Conservation (phyloP, 768 basidiomycete genomes). For the Cyclocybe cylindracea region DNA sequence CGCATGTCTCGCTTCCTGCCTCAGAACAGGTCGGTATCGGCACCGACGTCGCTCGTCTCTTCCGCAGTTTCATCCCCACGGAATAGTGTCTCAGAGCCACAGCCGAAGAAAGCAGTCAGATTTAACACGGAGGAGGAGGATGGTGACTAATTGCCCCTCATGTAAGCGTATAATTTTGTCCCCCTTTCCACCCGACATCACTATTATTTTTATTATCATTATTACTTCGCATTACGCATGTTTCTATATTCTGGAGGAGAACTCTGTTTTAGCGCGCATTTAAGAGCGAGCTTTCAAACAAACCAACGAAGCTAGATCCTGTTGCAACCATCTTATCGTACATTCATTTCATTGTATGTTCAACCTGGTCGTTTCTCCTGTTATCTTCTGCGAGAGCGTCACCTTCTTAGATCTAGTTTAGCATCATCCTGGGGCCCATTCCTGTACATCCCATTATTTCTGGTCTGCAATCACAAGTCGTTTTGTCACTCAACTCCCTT, state of each 20-base stretch:
- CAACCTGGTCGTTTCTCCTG: not conserved
- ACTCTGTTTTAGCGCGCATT: not conserved
- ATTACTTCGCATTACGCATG: conserved; percentile 6
- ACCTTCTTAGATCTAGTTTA: not conserved
- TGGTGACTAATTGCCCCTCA: conserved; percentile 9
- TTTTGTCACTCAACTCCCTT: too few relatives aligned
- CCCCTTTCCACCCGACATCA: not conserved
- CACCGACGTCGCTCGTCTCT: conserved; percentile 32
- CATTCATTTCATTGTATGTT: not conserved
- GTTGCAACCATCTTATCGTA: not conserved
- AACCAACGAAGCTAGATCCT: too few relatives aligned
- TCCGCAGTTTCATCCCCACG: conserved; percentile 39
- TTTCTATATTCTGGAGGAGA: conserved; percentile 3
- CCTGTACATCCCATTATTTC: too few relatives aligned
- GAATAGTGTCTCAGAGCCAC: conserved; percentile 31
- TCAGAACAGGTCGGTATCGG: conserved; percentile 40
- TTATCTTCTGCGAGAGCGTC: not conserved
- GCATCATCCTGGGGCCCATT: too few relatives aligned
- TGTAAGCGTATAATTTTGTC: not conserved
- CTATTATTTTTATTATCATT: conserved; percentile 12
- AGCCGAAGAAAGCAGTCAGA: conserved; percentile 61
- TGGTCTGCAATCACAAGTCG: too few relatives aligned
- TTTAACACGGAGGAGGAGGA: conserved; percentile 50
- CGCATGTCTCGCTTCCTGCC: conserved; percentile 57
- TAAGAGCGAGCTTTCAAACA: too few relatives aligned